Conservation (phyloP, 2,329 filamentous ascomycete genomes). For the Blastomyces silverae region DNA sequence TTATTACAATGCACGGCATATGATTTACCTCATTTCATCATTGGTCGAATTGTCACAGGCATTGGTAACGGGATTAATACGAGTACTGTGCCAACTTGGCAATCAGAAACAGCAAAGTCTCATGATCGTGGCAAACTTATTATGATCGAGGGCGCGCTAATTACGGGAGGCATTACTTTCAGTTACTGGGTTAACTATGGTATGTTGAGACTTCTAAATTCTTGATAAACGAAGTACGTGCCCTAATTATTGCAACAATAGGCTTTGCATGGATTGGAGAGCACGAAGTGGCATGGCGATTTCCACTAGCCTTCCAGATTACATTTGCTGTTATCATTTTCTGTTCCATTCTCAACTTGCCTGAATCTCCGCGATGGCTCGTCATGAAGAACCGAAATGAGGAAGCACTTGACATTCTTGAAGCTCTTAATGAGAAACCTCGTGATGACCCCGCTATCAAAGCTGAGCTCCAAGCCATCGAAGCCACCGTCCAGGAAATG, state of each 20-base stretch:
- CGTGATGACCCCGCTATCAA: constrained; percentile 34
- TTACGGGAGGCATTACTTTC: constrained; percentile 41
- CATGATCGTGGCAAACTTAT: constrained; percentile 46
- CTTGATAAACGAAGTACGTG: neutral
- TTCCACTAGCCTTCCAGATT: constrained; percentile 53
- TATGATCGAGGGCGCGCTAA: constrained; percentile 47
- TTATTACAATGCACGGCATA: constrained; percentile 22
- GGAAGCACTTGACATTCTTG: constrained; percentile 31
- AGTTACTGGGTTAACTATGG: constrained; percentile 47
- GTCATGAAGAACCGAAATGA: constrained; percentile 39
- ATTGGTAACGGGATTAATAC: constrained; percentile 37
- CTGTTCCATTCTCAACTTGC: constrained; percentile 30
- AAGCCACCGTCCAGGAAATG: constrained; percentile 36
- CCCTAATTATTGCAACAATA: neutral
- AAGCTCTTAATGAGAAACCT: constrained; percentile 41
- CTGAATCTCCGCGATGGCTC: constrained; percentile 43
- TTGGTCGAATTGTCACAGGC: constrained; percentile 24
- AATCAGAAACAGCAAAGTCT: constrained; percentile 32
- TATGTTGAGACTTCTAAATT: constrained; percentile 26
- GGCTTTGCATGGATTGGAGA: constrained; percentile 14
- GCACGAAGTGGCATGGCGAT: constrained; percentile 41
- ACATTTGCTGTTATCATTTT: constrained; percentile 49
- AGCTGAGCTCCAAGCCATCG: constrained; percentile 37
- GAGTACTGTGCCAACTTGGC: constrained; percentile 42
- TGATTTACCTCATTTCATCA: constrained; percentile 22